Percentiles rank a stretch among this genome's conserved stretches.
Conservation (phyloP, 306 rosid genomes). For the Ammopiptanthus mongolicus region DNA sequence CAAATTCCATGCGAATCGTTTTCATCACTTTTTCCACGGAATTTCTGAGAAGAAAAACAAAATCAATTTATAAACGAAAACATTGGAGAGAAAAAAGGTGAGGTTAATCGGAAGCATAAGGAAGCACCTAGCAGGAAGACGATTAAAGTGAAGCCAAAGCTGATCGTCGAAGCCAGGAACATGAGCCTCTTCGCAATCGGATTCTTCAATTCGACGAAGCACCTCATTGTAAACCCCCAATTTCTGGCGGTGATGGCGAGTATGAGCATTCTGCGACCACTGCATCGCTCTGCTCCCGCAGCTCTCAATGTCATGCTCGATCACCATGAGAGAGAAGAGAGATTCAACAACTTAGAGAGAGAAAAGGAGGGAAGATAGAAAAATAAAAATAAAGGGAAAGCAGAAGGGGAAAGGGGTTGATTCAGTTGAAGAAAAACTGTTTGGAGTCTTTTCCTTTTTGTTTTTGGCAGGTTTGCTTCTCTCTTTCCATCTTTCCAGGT, state of each 20-base stretch:
- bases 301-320: conserved; percentile 83
- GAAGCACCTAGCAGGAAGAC: conserved; percentile 82
- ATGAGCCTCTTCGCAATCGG: conserved; percentile 56
- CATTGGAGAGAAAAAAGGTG: neutral
- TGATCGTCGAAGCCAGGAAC: conserved; percentile 91
- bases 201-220: conserved; percentile 73
- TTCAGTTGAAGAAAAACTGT: conserved; percentile 24
- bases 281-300: conserved; percentile 73
- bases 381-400: neutral
- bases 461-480: neutral
- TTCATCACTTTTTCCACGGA: neutral
- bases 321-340: conserved; percentile 45
- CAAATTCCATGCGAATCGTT: conserved; percentile 10
- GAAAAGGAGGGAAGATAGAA: neutral
- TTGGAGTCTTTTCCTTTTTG: neutral
- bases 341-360: neutral
- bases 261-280: conserved; percentile 42
- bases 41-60: neutral
- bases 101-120: conserved; percentile 9
- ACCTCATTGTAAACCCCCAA: conserved; percentile 84
- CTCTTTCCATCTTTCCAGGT: neutral
- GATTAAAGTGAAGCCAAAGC: conserved; percentile 94
- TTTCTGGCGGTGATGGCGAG: conserved; percentile 68
- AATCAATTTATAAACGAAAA: neutral
- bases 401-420: conserved; percentile 10